Conservation (phyloP, 2,329 filamentous ascomycete species). For the Apiospora hydei region DNA sequence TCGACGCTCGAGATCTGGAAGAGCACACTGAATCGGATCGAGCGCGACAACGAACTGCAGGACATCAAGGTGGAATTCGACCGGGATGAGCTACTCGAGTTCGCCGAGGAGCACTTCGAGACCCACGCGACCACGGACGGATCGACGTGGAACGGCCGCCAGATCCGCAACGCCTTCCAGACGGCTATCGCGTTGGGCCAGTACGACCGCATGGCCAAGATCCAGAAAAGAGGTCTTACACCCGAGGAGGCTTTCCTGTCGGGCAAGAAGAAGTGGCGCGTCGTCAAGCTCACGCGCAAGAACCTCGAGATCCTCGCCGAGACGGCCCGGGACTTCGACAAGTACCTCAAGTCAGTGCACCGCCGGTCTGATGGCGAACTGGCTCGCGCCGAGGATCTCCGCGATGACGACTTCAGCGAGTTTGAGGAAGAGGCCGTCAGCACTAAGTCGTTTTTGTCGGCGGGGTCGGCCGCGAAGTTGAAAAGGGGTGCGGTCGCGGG, state of each 20-base stretch:
- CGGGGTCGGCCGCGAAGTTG: not conserved
- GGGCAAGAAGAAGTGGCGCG: conserved; percentile 26
- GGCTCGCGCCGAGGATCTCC: conserved; percentile 28
- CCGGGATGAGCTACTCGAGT: conserved; percentile 25
- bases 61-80: conserved; percentile 30
- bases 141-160: conserved; percentile 36
- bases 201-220: conserved; percentile 27
- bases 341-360: conserved; percentile 24
- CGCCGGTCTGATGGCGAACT: conserved; percentile 27
- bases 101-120: conserved; percentile 30
- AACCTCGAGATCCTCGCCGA: conserved; percentile 30
- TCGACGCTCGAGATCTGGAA: conserved; percentile 34
- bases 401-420: conserved; percentile 24
- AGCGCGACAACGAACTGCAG: conserved; percentile 29
- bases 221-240: conserved; percentile 26
- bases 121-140: conserved; percentile 24
- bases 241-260: conserved; percentile 27
- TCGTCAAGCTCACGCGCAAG: conserved; percentile 25
- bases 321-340: conserved; percentile 31
- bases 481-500: not conserved
- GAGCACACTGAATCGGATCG: conserved; percentile 33
- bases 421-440: not conserved
- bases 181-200: conserved; percentile 33
- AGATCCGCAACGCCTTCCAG: conserved; percentile 40
- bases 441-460: not conserved